Base-by-base conservation (phyloP, 169 alveolate species). In the Plasmodium billcollinsi region DNA sequence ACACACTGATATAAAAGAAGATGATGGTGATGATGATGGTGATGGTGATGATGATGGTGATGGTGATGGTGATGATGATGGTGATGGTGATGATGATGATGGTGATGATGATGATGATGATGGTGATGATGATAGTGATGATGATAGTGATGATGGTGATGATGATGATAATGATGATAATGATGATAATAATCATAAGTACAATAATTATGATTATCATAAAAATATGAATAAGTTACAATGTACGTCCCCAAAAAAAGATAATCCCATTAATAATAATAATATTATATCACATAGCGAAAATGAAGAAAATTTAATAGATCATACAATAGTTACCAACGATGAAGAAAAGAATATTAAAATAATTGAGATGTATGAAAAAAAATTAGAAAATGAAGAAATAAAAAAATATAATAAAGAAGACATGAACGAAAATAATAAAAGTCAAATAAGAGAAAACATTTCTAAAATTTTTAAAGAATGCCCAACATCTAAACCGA, bases 391-490 rank as follows among this genome's bases (percentile, higher is more conserved):
- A 61, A 61, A 21, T 14, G 47, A 50, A 21, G 74, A 29, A 65
- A 65, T n/a, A 21, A 67, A 50, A 21, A 50, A 29, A 58, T 8
- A 12, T 9, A 18, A n/a, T 26, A 20, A 50, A 26, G 45, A 14
- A 18, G 7, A 7, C 2, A 11, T 6, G 5, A 39, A 39, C 47
- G 7, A 20, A 15, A 52, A 29, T 11, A 56, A 15, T 50, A 45
- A 45, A 15, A 39, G 50, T 14, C 18, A 58, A 20, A 74, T 86
- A 45, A 66, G 88, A 63, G 88, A 86, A 33, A 73, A 52, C 15
- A 74, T 86, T 73, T 26, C 92, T 1, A 69, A 58, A 7, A 86
- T 73, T 29, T 74, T 74, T 39, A 61, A 59, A 15, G 92, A 86
- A 49, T 24, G 65, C 0, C 92, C 92, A 0, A 63, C 88, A 21